Evolutionary conservation across 2,329 filamentous ascomycete species (phyloP).

Genomic region (Scedosporium boydii): DNA sequence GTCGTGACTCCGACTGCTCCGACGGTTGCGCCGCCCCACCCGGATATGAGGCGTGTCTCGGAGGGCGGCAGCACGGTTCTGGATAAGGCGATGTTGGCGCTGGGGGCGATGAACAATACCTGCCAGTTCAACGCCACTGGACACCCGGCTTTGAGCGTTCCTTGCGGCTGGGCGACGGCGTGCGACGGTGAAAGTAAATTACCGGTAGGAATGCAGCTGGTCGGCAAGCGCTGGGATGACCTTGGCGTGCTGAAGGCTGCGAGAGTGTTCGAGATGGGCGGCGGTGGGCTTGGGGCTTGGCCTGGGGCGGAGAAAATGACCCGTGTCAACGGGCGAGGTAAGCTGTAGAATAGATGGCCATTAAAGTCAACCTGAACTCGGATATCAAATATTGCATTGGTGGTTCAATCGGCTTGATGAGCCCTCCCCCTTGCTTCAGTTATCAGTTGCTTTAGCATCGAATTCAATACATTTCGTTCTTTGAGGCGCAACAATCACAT

Average conservation of each 20-base stretch:
- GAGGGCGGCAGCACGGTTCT: conserved; percentile 18
- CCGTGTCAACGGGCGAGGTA: not conserved
- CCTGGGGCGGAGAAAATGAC: not conserved
- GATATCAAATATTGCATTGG: no score
- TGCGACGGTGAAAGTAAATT: conserved; percentile 13
- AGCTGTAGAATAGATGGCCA: not conserved
- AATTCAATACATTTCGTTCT: no score
- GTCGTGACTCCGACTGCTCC: conserved; percentile 37
- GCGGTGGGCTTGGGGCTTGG: not conserved
- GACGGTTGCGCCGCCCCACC: conserved; percentile 32
- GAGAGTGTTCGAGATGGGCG: conserved; percentile 19
- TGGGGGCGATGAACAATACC: conserved; percentile 35
- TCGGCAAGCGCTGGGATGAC: conserved; percentile 19
- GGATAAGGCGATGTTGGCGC: conserved; percentile 30
- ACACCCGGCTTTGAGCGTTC: conserved; percentile 38
- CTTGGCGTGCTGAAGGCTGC: conserved; percentile 18
- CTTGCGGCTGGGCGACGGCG: conserved; percentile 23
- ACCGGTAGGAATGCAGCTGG: conserved; percentile 22
- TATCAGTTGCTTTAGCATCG: no score
- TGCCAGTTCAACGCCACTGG: conserved; percentile 40
- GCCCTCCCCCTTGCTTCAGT: no score
- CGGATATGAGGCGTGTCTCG: conserved; percentile 11
- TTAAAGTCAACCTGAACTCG: not conserved
- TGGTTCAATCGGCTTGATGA: no score
- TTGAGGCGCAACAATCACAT: no score